phyloP scores from a whole-genome alignment of 2,329 filamentous ascomycete genomes.

The Exophiala xenobiotica region DNA sequence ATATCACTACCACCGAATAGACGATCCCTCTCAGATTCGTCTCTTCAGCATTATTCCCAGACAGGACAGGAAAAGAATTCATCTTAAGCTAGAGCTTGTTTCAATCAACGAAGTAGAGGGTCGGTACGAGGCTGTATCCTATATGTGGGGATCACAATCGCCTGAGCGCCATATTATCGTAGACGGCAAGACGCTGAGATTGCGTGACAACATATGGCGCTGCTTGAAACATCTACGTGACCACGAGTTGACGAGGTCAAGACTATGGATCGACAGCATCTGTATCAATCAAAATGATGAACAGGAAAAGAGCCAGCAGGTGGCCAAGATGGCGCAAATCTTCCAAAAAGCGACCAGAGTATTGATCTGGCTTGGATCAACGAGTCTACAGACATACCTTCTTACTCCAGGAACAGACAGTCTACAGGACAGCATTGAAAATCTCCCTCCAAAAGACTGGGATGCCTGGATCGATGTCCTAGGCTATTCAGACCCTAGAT shows the following conservation, averaged over 20 bases:
- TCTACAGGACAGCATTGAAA: background rate
- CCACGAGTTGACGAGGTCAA: background rate
- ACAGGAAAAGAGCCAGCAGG: conserved; percentile 19
- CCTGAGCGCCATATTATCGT: background rate
- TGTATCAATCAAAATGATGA: conserved; percentile 23
- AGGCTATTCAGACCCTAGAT: background rate
- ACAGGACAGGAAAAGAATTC: background rate
- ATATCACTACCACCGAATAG: background rate
- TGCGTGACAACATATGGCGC: conserved; percentile 3
- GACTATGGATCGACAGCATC: conserved; percentile 23
- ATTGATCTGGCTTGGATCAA: conserved; percentile 20
- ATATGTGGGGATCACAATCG: background rate
- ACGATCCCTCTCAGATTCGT: background rate
- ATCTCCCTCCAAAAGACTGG: background rate
- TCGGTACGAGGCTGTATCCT: conserved; percentile 4
- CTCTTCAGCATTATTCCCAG: background rate
- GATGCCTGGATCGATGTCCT: background rate
- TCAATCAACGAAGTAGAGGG: background rate
- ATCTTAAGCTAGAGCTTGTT: background rate
- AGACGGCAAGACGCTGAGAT: background rate
- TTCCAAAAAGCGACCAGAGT: conserved; percentile 19
- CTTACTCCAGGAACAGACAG: background rate
- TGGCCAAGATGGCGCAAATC: conserved; percentile 16
- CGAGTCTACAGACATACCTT: conserved; percentile 7
- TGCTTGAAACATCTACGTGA: conserved; percentile 4